Conservation (phyloP, 1,284 basidiomycete species). For the Ustilago tritici region DNA sequence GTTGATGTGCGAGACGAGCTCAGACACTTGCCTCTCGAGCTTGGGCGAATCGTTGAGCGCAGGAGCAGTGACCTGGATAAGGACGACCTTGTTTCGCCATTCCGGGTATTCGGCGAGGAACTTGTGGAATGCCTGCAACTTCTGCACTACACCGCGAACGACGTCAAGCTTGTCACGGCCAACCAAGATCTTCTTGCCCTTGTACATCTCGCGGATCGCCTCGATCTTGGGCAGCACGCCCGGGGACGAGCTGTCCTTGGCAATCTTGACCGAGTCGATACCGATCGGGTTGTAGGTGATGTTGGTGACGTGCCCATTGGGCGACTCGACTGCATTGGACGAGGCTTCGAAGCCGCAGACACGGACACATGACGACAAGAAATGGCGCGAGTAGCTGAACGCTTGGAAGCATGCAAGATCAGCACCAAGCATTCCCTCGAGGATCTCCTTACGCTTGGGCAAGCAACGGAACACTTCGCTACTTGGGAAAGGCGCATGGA, state of each 20-base stretch:
- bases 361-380: conserved; percentile 91
- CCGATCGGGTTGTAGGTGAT: conserved; percentile 95
- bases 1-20: conserved; percentile 96
- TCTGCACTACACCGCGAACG: conserved; percentile 96
- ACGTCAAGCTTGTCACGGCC: conserved; percentile 99
- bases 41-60: conserved; percentile 92
- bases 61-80: conserved; percentile 90
- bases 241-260: conserved; percentile 81
- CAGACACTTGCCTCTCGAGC: conserved; percentile 91
- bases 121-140: conserved; percentile 96
- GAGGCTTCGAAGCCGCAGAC: conserved; percentile 95
- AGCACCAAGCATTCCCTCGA: conserved; percentile 97
- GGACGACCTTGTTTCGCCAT: conserved; percentile 87
- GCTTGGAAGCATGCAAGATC: conserved; percentile 96
- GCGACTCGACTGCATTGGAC: conserved; percentile 82
- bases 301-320: conserved; percentile 85
- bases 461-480: conserved; percentile 95
- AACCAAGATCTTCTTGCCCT: conserved; percentile 98
- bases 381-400: conserved; percentile 96
- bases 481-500: conserved; percentile 97
- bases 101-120: conserved; percentile 92
- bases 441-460: conserved; percentile 85
- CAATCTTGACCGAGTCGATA: conserved; percentile 92
- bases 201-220: conserved; percentile 85
- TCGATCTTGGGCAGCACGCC: conserved; percentile 90